Evolutionary conservation across 768 basidiomycete genomes (phyloP).

Genomic region (Suillus lakei): DNA sequence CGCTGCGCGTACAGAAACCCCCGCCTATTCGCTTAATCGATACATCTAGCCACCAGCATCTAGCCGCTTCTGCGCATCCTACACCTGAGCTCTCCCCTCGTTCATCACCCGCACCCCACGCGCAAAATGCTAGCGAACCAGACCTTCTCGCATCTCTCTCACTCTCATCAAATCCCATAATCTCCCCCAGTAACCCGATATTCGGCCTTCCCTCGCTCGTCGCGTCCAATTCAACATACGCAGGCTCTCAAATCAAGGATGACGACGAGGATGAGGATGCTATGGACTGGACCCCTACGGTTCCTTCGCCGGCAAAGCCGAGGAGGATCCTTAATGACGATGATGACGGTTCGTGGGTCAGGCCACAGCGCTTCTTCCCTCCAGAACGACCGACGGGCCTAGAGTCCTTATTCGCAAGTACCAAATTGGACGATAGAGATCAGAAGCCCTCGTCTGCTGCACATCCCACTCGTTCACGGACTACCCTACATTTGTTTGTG

Average conservation of each 20-base stretch:
- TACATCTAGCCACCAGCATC: constrained; percentile 47
- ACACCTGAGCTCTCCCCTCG: constrained; percentile 44
- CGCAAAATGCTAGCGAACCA: constrained; percentile 42
- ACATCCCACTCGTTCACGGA: neutral
- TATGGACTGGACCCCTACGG: constrained; percentile 76
- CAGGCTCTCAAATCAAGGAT: constrained; percentile 31
- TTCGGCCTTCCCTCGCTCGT: constrained; percentile 74
- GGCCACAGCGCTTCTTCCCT: constrained; percentile 76
- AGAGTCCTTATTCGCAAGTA: constrained; percentile 68
- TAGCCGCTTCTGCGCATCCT: constrained; percentile 39
- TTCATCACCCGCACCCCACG: constrained; percentile 30
- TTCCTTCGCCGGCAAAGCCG: constrained; percentile 29
- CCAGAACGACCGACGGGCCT: constrained; percentile 81
- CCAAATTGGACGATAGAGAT: constrained; percentile 55
- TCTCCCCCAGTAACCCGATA: constrained; percentile 53
- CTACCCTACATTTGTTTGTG: neutral
- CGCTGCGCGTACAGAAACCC: constrained; percentile 68
- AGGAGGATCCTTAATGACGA: constrained; percentile 27
- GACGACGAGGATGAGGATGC: constrained; percentile 42
- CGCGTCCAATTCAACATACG: constrained; percentile 26
- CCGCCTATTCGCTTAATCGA: constrained; percentile 74
- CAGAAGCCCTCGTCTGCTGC: neutral
- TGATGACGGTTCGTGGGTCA: constrained; percentile 56
- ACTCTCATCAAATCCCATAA: constrained; percentile 66
- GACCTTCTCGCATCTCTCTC: constrained; percentile 67